Percentiles rank a stretch among this genome's conserved stretches.
phyloP scores from a whole-genome alignment of 129 eudicot genomes.

The Tanacetum coccineum region DNA sequence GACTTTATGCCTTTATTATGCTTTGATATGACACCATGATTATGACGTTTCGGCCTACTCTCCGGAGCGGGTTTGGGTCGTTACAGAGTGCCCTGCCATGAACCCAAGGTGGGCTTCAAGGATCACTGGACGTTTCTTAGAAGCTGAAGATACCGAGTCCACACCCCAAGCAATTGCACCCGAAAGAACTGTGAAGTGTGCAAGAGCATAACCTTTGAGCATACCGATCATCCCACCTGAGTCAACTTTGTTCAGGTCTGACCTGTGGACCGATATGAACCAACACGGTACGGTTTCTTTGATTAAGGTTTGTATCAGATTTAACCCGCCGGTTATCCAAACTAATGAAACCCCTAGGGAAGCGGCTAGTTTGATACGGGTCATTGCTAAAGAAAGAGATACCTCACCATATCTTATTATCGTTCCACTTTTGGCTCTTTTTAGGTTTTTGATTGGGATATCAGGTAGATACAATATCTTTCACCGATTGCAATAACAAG shows the following conservation, averaged over 20 bases:
- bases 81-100: conserved; percentile 67
- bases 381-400: conserved; percentile 75
- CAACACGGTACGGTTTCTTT: conserved; percentile 79
- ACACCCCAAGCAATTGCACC: conserved; percentile 84
- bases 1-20: no score
- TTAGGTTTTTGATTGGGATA: conserved; percentile 42
- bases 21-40: no score
- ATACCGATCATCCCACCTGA: conserved; percentile 59
- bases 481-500: conserved; percentile 65
- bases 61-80: no score
- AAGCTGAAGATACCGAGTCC: conserved; percentile 35
- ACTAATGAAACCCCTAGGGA: conserved; percentile 75
- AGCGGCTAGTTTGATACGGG: conserved; percentile 79
- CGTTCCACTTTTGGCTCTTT: conserved; percentile 41
- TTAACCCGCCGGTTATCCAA: conserved; percentile 70
- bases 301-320: conserved; percentile 50
- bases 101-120: conserved; percentile 65
- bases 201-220: conserved; percentile 78
- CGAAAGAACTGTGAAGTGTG: conserved; percentile 68
- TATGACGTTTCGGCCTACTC: no score
- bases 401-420: conserved; percentile 72
- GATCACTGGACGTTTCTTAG: conserved; percentile 44
- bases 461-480: conserved; percentile 51
- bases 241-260: conserved; percentile 37
- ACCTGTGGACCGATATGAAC: conserved; percentile 61